Percentiles rank a stretch among this genome's conserved stretches.
These are phyloP conservation scores for Nannizzia gypsea DNA, from an alignment of 2,329 filamentous ascomycete species.

Conservation along the genomic window DNA sequence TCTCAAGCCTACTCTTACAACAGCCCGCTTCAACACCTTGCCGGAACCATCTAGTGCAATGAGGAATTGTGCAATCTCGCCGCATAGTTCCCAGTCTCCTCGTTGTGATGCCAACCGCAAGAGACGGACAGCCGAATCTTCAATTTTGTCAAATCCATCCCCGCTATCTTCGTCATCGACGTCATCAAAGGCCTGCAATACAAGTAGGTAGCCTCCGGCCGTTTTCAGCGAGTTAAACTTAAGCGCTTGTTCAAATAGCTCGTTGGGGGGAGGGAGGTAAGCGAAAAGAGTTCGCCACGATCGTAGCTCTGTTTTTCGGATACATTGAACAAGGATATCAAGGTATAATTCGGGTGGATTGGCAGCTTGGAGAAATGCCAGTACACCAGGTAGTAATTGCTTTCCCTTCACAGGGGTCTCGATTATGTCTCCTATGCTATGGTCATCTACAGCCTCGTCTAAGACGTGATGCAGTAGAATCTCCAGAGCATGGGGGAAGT, in stretches of 20 bases:
- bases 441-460: slow-evolving; percentile 79
- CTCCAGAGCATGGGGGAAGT: slow-evolving; percentile 87
- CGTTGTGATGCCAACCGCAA: slow-evolving; percentile 70
- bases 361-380: slow-evolving; percentile 55
- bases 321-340: slow-evolving; percentile 92
- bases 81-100: slow-evolving; percentile 89
- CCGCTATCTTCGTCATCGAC: slow-evolving; percentile 21
- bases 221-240: slow-evolving; percentile 80
- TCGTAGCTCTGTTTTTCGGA: slow-evolving; percentile 87
- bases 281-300: slow-evolving; percentile 91
- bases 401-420: slow-evolving; percentile 12
- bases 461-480: slow-evolving; percentile 84
- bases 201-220: slow-evolving; percentile 88
- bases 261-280: slow-evolving; percentile 77
- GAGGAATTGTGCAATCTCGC: slow-evolving; percentile 86
- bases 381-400: slow-evolving; percentile 40
- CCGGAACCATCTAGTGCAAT: slow-evolving; percentile 84
- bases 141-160: slow-evolving; percentile 41
- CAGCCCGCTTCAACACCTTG: slow-evolving; percentile 50
- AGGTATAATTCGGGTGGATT: slow-evolving; percentile 64
- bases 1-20: slow-evolving; percentile 28
- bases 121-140: slow-evolving; percentile 57
- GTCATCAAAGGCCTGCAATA: slow-evolving; percentile 68
- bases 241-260: slow-evolving; percentile 86
- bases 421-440: slow-evolving; percentile 6